These are phyloP conservation scores for Castanospermum australe DNA, from an alignment of 306 rosid species.

Conservation along the genomic window DNA sequence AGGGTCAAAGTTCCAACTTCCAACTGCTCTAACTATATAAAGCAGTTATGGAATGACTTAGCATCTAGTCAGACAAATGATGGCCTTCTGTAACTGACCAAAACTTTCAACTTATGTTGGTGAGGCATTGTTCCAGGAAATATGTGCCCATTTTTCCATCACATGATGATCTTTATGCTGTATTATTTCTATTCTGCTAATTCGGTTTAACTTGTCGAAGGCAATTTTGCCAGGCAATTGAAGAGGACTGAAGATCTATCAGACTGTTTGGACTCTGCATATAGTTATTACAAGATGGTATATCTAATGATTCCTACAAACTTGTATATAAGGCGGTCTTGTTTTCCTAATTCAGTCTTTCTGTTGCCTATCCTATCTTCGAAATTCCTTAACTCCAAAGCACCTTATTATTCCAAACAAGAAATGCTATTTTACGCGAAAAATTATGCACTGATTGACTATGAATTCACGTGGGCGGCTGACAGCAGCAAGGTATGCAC, in stretches of 20 bases:
- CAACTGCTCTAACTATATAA: slow-evolving; percentile 77
- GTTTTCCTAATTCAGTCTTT: neutral
- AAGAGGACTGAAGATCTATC: slow-evolving; percentile 47
- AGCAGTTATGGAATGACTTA: slow-evolving; percentile 65
- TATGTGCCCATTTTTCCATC: neutral
- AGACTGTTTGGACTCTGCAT: slow-evolving; percentile 75
- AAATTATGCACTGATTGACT: too few relatives aligned
- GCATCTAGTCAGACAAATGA: slow-evolving; percentile 37
- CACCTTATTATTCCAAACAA: too few relatives aligned
- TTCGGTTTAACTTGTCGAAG: slow-evolving; percentile 32
- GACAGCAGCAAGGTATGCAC: too few relatives aligned
- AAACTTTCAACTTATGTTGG: slow-evolving; percentile 66
- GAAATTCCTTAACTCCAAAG: too few relatives aligned
- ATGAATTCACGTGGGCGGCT: too few relatives aligned
- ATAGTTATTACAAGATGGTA: slow-evolving; percentile 47
- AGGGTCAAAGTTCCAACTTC: slow-evolving; percentile 75
- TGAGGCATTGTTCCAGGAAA: slow-evolving; percentile 32
- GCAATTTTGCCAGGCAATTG: slow-evolving; percentile 46
- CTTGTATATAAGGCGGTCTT: neutral
- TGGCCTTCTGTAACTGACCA: slow-evolving; percentile 59
- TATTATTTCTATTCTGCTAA: slow-evolving; percentile 19
- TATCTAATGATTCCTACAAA: slow-evolving; percentile 14
- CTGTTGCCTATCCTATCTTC: neutral
- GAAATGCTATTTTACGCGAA: too few relatives aligned
- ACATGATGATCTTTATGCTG: neutral